phyloP scores from a whole-genome alignment of 139 green algal genomes.

The Diplosphaera chodatii region DNA sequence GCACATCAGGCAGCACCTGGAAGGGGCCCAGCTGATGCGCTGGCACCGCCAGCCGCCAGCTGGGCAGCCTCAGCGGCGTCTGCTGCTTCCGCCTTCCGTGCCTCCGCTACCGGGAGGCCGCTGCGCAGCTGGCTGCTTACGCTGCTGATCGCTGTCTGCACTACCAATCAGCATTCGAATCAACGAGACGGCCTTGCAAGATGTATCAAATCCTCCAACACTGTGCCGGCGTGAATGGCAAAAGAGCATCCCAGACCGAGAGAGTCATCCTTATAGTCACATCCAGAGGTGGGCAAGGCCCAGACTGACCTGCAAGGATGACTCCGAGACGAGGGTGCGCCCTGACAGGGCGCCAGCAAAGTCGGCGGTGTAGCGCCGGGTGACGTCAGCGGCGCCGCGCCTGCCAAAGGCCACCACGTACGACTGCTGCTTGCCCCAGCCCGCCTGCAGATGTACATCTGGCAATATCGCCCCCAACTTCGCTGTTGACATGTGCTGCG shows the following conservation, averaged over 20 bases:
- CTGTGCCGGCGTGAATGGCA: not conserved
- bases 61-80: not conserved
- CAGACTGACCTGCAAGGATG: too few species aligned
- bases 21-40: not conserved
- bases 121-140: constrained; percentile 18
- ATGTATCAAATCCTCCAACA: too few species aligned
- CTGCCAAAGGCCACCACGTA: constrained; percentile 62
- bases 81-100: constrained; percentile 4
- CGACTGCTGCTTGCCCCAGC: constrained; percentile 74
- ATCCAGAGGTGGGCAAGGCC: too few species aligned
- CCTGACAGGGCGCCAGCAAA: constrained; percentile 22
- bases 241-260: too few species aligned
- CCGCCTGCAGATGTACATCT: too few species aligned
- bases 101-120: not conserved
- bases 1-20: constrained; percentile 9
- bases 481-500: too few species aligned
- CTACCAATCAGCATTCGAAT: too few species aligned
- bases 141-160: too few species aligned
- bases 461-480: too few species aligned
- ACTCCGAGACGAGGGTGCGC: constrained; percentile 15
- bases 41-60: not conserved
- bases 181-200: not conserved
- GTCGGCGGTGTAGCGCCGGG: constrained; percentile 46
- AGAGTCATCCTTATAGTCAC: too few species aligned
- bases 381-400: constrained; percentile 58